A percentile compares a stretch with the other conserved stretches of the same genome.
Evolutionary conservation across 306 rosid genomes (phyloP).

Genomic region (Nissolia schottii): DNA sequence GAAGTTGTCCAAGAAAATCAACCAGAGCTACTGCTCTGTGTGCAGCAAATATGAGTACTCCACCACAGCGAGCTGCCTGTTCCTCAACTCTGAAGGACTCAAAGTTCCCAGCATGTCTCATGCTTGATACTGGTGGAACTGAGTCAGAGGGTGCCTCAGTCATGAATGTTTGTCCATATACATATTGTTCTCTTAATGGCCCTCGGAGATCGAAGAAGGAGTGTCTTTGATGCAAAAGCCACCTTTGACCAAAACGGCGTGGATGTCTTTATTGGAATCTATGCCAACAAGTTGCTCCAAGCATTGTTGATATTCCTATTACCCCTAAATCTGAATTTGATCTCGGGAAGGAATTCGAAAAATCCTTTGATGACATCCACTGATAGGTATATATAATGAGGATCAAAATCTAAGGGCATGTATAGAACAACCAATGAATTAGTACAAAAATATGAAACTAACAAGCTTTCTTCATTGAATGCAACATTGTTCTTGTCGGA

Average conservation of each 20-base stretch:
- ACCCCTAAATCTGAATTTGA: constrained; percentile 33
- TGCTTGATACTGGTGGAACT: constrained; percentile 63
- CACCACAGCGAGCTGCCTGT: constrained; percentile 67
- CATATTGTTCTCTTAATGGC: constrained; percentile 91
- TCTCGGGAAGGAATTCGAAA: constrained; percentile 24
- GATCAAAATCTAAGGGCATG: not conserved
- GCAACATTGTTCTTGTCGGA: constrained; percentile 81
- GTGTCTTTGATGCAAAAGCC: too few species aligned
- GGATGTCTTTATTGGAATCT: constrained; percentile 46
- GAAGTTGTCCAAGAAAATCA: constrained; percentile 54
- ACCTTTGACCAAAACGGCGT: not conserved
- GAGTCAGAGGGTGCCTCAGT: constrained; percentile 77
- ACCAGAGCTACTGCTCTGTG: constrained; percentile 49
- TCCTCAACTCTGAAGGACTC: constrained; percentile 84
- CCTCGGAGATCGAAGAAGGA: constrained; percentile 32
- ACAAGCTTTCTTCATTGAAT: constrained; percentile 1
- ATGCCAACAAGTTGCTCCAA: constrained; percentile 23
- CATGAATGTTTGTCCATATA: constrained; percentile 82
- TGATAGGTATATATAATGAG: constrained; percentile 57
- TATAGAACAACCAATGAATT: not conserved
- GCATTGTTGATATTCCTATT: constrained; percentile 26
- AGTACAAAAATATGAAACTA: not conserved
- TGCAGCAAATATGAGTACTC: too few species aligned
- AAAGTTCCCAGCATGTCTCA: constrained; percentile 64
- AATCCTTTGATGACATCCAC: constrained; percentile 39